Evolutionary conservation across 164 flowering plant genomes (phyloP), one percentile per base, ranked within the genome.

Genomic region (Piper longum): DNA sequence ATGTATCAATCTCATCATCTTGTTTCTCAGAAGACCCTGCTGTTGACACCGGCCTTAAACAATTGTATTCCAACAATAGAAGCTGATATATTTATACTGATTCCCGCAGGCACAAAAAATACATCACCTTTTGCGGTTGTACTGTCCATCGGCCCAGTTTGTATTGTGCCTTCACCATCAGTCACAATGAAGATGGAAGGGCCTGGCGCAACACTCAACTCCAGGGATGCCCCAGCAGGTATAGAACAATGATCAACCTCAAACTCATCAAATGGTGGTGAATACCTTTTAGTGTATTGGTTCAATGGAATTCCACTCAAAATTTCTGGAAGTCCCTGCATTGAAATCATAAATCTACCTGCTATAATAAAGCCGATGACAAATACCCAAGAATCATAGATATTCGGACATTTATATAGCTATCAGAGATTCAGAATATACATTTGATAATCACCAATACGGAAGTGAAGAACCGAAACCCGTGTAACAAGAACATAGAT

Each of bases 241-340:
- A 93, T 83, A 60, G 64, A 54, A 63, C 91, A 93, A 1, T 62
- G 72, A 58, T 93, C 99, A 17, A 93, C 88, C 79, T 93, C 99
- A 67, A 93, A 93, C 69, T 93, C 99, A 60, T 90, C 89, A 41
- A 87, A 88, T 4, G 96, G 96, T 2, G 97, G 97, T 7, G 61
- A 68, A 75, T 89, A 93, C 71, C 79, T 85, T 45, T 60, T 85
- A 12, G 71, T 79, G 56, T 81, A 83, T 36, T 77, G 72, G 64
- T 78, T 79, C 40, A 83, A 11, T 8, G 77, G 66, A 65, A 75
- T 73, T 52, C 99, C 99, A 60, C 63, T 68, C 43, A 93, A 71
- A 52, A 93, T 83, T 65, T 90, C 85, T 1, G 97, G 98, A 39
- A 65, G 71, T 18, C 96, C 96, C 97, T 93, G 89, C 64, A 26